Conservation (phyloP, 225 moss, liverwort and hornwort species). For the Polytrichum formosum region DNA sequence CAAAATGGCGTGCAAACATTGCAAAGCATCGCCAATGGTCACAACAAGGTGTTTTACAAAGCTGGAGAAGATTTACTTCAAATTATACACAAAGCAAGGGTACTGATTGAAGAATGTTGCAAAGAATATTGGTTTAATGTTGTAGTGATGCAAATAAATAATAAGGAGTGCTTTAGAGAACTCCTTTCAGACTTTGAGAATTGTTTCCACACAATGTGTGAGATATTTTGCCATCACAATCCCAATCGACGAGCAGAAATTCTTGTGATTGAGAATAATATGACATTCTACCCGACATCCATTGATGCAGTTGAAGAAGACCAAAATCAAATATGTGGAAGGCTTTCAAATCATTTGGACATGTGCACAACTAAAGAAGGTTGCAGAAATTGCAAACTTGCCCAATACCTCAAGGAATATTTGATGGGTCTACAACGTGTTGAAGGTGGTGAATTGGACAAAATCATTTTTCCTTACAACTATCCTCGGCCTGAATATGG, state of each 20-base stretch:
- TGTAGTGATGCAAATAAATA: background rate
- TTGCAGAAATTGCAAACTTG: background rate
- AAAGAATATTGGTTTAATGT: background rate
- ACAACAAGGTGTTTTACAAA: background rate
- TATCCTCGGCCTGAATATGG: background rate
- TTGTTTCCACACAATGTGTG: background rate
- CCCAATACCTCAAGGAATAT: background rate
- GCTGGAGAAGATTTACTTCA: background rate
- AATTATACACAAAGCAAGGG: background rate
- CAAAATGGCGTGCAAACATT: background rate
- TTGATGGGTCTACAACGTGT: background rate
- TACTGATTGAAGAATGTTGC: background rate
- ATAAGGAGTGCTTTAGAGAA: background rate
- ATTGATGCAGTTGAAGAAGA: background rate
- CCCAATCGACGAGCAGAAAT: background rate
- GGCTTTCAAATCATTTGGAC: background rate
- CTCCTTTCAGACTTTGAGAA: background rate
- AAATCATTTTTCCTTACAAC: background rate
- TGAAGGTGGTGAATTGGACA: constrained; percentile 1
- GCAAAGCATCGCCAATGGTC: background rate
- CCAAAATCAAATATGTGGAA: background rate
- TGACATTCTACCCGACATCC: background rate
- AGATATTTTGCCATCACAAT: background rate
- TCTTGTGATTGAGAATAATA: background rate
- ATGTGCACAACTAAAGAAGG: background rate